A percentile compares a stretch with the other conserved stretches of the same genome.
These are phyloP conservation scores for Chalciporus sphaerocephalus DNA, from an alignment of 768 basidiomycete species.

Conservation along the genomic window DNA sequence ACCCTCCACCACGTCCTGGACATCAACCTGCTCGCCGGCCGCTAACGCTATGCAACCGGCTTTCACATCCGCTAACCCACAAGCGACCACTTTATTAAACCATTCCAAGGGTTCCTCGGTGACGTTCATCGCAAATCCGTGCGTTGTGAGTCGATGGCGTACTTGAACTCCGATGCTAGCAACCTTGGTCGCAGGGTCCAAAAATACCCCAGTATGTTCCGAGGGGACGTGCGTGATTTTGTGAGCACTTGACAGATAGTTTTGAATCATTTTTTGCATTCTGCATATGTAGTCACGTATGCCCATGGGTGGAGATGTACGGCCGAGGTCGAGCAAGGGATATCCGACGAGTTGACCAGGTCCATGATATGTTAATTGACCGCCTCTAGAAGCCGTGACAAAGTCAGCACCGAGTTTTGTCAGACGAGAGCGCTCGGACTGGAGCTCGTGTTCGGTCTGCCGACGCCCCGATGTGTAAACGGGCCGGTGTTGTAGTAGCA, in stretches of 20 bases:
- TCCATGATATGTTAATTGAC: constrained; percentile 95
- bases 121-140: constrained; percentile 93
- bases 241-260: constrained; percentile 57
- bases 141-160: constrained; percentile 88
- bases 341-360: constrained; percentile 97
- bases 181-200: constrained; percentile 76
- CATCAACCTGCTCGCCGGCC: constrained; percentile 34
- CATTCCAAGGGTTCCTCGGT: constrained; percentile 75
- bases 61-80: constrained; percentile 79
- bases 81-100: constrained; percentile 88
- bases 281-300: constrained; percentile 82
- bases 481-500: constrained; percentile 85
- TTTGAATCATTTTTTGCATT: constrained; percentile 68
- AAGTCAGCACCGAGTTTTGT: constrained; percentile 83
- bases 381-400: constrained; percentile 75
- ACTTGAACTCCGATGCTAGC: constrained; percentile 97
- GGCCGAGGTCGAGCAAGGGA: constrained; percentile 85
- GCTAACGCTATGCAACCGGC: constrained; percentile 64
- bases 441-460: constrained; percentile 59
- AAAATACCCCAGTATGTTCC: constrained; percentile 88
- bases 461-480: constrained; percentile 95
- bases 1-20: constrained; percentile 50
- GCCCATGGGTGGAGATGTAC: constrained; percentile 64
- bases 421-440: constrained; percentile 61
- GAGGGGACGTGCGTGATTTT: constrained; percentile 54